A percentile compares a stretch with the other conserved stretches of the same genome.
Evolutionary conservation across 1,139 yeast species (phyloP).

Genomic region (Debaryomyces sp.): DNA sequence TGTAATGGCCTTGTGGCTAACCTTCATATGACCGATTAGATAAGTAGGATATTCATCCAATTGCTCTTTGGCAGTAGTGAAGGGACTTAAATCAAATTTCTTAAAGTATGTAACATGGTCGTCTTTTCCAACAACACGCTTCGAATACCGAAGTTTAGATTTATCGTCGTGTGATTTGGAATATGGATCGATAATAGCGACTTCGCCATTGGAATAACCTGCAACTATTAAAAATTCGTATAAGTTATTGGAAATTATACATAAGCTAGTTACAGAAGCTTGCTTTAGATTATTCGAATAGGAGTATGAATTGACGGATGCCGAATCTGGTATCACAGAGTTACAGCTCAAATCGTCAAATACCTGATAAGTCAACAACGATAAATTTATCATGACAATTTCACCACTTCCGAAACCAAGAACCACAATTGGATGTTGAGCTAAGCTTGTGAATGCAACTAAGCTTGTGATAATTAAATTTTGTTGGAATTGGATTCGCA

Average conservation of each 20-base stretch:
- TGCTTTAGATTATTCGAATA: constrained; percentile 14
- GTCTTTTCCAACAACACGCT: constrained; percentile 36
- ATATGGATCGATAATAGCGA: constrained; percentile 37
- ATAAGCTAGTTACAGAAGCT: constrained; percentile 37
- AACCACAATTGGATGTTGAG: constrained; percentile 29
- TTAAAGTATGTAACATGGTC: constrained; percentile 41
- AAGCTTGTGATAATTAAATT: constrained; percentile 32
- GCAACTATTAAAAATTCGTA: constrained; percentile 38
- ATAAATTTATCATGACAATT: constrained; percentile 32
- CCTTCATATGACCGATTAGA: constrained; percentile 59
- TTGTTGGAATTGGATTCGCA: constrained; percentile 34
- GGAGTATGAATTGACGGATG: constrained; percentile 12
- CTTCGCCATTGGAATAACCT: constrained; percentile 48
- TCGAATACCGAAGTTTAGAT: constrained; percentile 21
- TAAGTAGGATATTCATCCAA: constrained; percentile 12
- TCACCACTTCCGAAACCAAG: constrained; percentile 45
- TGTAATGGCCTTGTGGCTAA: constrained; percentile 59
- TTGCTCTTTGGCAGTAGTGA: constrained; percentile 12
- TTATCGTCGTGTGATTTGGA: constrained; percentile 15
- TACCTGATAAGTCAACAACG: constrained; percentile 28
- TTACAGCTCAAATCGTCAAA: constrained; percentile 27
- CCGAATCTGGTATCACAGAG: constrained; percentile 11
- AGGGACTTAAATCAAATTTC: constrained; percentile 41
- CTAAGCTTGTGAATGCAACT: constrained; percentile 25
- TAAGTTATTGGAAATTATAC: constrained; percentile 31